Base-by-base conservation (phyloP, 2,329 filamentous ascomycete species). In the Chaetomium sp. region DNA sequence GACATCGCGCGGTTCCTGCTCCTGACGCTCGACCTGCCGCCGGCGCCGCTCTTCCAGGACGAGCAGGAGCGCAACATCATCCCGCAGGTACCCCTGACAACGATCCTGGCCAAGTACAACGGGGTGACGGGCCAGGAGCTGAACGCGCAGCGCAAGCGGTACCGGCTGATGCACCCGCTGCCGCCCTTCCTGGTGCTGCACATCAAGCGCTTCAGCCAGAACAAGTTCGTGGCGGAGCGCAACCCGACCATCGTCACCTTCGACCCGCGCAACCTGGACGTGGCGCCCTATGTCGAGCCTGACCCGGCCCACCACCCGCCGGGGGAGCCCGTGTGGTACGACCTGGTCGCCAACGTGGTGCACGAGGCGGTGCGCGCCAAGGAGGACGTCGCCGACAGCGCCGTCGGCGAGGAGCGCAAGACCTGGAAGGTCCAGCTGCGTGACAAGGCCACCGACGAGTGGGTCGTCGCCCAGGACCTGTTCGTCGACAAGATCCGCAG, bases 231-330 rank as follows among this genome's bases (percentile, higher is more conserved):
- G 23, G 87, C 90, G 2, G 94, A 98, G 79, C 90, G 95, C 58
- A 99, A 99, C 76, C 95, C 94, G 0, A 99, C 95, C 10, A 99
- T 99, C 73, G 95, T 99, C 68, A 98, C 94, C 0, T 99, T 98
- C 77, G 92, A 94, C 69, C 90, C 92, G 4, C 85, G 89, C 66
- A 74, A 89, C 50, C 86, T 99, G 9, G 93, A 99, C 75, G 89
- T 97, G 82, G 85, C 88, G 5, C 93, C 93, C 0, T 98, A 95
- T 73, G 92, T 97, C 13, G 92, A 98, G 78, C 93, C 94, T 0
- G 92, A 93, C 73, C 90, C 92, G 0, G 78, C 82, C 5, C 75
- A 90, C 45, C 87, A 90, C 76, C 85, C 88, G 0, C 86, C 86
- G 0, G 87, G 90, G 2, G 92, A 96, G 75, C 93, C 94, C 1